phyloP scores from a whole-genome alignment of 1,284 basidiomycete genomes.

The Malassezia cuniculi region DNA sequence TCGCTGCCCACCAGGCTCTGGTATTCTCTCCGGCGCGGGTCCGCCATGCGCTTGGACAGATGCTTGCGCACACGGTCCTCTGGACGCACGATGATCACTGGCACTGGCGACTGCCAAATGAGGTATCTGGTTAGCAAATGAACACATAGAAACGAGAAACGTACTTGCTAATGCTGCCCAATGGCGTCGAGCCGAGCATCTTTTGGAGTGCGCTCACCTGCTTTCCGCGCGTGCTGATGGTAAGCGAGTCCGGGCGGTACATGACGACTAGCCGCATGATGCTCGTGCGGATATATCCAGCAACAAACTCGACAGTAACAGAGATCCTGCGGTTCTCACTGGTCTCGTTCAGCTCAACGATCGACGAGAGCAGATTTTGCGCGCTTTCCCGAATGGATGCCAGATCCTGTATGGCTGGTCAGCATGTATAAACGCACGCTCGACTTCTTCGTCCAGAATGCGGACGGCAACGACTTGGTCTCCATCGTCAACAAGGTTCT shows the following conservation, averaged over 20 bases:
- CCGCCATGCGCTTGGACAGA: conserved; percentile 36
- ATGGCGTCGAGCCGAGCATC: conserved; percentile 36
- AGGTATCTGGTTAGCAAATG: conserved; percentile 19
- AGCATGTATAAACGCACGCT: conserved; percentile 48
- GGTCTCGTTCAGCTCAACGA: conserved; percentile 68
- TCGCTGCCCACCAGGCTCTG: conserved; percentile 30
- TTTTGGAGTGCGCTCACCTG: conserved; percentile 38
- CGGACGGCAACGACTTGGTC: conserved; percentile 86
- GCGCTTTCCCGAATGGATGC: conserved; percentile 77
- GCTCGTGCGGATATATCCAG: conserved; percentile 73
- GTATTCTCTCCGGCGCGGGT: conserved; percentile 39
- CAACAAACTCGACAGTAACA: conserved; percentile 83
- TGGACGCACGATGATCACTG: conserved; percentile 41
- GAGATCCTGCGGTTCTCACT: conserved; percentile 65
- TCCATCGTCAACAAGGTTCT: conserved; percentile 73
- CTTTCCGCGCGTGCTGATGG: conserved; percentile 74
- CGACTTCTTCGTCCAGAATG: conserved; percentile 71
- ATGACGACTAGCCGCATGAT: conserved; percentile 67
- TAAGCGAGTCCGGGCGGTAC: conserved; percentile 84
- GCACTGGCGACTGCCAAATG: conserved; percentile 39
- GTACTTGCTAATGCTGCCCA: conserved; percentile 30
- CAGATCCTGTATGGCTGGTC: conserved; percentile 48
- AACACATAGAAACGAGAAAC: not conserved
- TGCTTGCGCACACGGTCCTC: conserved; percentile 42
- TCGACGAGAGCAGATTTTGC: conserved; percentile 62